Conservation (phyloP, 2,329 filamentous ascomycete genomes). For the Penicillium occitanis region DNA sequence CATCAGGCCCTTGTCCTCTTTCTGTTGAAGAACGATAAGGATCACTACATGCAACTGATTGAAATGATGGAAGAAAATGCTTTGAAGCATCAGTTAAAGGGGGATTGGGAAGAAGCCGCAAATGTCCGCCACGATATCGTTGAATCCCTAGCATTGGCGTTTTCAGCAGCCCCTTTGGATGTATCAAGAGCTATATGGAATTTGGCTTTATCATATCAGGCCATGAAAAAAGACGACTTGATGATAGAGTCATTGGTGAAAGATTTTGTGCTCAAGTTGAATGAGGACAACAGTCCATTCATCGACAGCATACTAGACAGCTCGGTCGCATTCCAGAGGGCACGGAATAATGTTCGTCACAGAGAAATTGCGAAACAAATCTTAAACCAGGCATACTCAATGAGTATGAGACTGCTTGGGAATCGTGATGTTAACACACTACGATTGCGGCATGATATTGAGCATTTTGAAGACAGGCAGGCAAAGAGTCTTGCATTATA, state of each 20-base stretch:
- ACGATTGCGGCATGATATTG: constrained; percentile 5
- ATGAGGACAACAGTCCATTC: background rate
- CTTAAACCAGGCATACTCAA: background rate
- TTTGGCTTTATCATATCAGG: background rate
- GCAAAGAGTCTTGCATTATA: background rate
- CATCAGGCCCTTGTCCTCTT: background rate
- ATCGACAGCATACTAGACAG: background rate
- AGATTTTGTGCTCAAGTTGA: background rate
- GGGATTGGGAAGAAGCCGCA: background rate
- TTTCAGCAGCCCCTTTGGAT: background rate
- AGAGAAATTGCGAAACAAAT: background rate
- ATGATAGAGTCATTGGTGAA: background rate
- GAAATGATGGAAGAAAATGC: background rate
- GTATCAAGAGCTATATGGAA: background rate
- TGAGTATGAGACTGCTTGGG: background rate
- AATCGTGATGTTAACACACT: background rate
- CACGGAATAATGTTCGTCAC: background rate
- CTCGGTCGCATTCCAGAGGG: background rate
- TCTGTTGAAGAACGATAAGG: background rate
- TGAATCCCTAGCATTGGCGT: background rate
- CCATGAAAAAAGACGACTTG: background rate
- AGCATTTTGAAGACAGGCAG: background rate
- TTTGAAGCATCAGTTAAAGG: background rate
- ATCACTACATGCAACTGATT: background rate
- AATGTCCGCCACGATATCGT: background rate